phyloP scores from a whole-genome alignment of 2,329 filamentous ascomycete genomes.

The Chaetothyriales sp. region DNA sequence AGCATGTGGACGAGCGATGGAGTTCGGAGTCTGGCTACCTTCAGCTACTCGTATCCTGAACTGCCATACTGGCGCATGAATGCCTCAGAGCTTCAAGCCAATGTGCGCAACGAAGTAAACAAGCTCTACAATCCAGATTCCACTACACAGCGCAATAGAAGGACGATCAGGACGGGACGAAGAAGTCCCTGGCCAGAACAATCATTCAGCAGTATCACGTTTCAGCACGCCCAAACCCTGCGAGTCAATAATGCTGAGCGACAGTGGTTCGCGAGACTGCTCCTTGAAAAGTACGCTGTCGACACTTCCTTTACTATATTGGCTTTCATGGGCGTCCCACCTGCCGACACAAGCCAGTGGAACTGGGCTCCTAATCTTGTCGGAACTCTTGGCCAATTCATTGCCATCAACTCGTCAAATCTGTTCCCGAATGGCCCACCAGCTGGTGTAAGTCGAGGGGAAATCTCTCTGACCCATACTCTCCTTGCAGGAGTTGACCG shows the following conservation, averaged over 20 bases:
- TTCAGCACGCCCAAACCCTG: slow-evolving; percentile 8
- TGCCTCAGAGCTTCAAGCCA: slow-evolving; percentile 22
- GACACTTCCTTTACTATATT: slow-evolving; percentile 51
- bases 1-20: slow-evolving; percentile 56
- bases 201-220: slow-evolving; percentile 21
- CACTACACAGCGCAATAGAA: slow-evolving; percentile 3
- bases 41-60: slow-evolving; percentile 67
- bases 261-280: slow-evolving; percentile 57
- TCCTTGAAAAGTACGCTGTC: slow-evolving; percentile 39
- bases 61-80: slow-evolving; percentile 32
- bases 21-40: slow-evolving; percentile 44
- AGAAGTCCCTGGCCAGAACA: slow-evolving; percentile 20
- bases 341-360: slow-evolving; percentile 38
- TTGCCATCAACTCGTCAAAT: slow-evolving; percentile 9
- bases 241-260: slow-evolving; percentile 21
- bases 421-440: slow-evolving; percentile 8
- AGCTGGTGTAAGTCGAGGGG: slow-evolving; percentile 8
- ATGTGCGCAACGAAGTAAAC: slow-evolving; percentile 45
- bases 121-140: slow-evolving; percentile 40
- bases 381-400: slow-evolving; percentile 47
- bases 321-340: slow-evolving; percentile 50
- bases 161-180: not conserved
- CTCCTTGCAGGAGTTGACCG: slow-evolving; percentile 12
- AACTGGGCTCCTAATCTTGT: slow-evolving; percentile 41
- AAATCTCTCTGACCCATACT: slow-evolving; percentile 15